Evolutionary conservation across 306 rosid species (phyloP).

Genomic region (Nissolia schottii): DNA sequence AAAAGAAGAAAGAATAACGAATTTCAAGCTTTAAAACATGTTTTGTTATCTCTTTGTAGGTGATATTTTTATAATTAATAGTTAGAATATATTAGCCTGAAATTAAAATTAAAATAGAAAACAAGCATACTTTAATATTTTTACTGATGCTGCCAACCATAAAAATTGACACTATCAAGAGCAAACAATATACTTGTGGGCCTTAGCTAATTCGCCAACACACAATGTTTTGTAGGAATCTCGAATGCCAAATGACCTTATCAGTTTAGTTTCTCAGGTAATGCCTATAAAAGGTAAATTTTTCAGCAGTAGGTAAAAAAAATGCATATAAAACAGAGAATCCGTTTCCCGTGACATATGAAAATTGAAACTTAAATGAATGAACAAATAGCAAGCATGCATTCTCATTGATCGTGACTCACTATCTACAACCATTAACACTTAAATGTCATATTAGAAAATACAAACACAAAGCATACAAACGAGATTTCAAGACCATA

Average conservation of each 20-base stretch:
- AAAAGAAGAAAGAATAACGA: neutral
- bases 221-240: neutral
- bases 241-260: neutral
- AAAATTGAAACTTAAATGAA: slow-evolving; percentile 17
- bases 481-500: slow-evolving; percentile 32
- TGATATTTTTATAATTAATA: no score
- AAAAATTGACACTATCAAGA: neutral
- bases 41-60: neutral
- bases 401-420: slow-evolving; percentile 37
- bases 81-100: neutral
- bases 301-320: neutral
- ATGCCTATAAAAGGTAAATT: neutral
- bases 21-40: no score
- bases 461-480: slow-evolving; percentile 40
- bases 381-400: slow-evolving; percentile 40
- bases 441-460: slow-evolving; percentile 30
- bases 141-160: neutral
- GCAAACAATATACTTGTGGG: neutral
- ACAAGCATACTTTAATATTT: neutral
- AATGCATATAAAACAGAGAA: neutral
- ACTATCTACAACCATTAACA: slow-evolving; percentile 49
- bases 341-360: neutral
- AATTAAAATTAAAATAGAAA: neutral
- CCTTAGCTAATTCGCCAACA: neutral
- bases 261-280: neutral